Base-by-base conservation (phyloP, 2,329 filamentous ascomycete species). In the Ophiostoma perfectum region DNA sequence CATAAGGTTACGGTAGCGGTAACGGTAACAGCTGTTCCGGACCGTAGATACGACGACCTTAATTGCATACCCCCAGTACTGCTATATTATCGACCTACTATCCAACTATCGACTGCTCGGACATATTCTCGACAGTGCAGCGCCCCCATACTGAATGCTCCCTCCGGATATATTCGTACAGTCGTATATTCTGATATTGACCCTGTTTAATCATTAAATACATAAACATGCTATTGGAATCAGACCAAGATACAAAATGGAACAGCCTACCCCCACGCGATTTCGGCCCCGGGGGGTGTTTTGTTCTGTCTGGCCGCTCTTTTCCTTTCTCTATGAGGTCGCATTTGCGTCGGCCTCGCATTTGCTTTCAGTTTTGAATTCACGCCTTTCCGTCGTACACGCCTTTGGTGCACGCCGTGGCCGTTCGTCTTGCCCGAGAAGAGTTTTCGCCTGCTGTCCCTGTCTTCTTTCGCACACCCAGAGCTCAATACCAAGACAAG, bases 1-100 rank as follows among this genome's bases (percentile, higher is more conserved):
- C 49, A 55, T 55, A 9, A 55, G 49, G 49, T 18, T 36, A 55
- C 18, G 49, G 49, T 36, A 55, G 27, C 49, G 49, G 49, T 18
- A 11, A 55, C 18, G 49, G 49, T 36, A 55, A 55, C 49, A 55
- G 49, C 49, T 55, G 49, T 55, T 55, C 49, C 49, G 49, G 49
- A 55, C 49, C 18, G n/a, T 55, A 36, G 18, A 55, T 55, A 55
- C 49, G 49, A 27, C 49, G 18, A 55, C 27, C 27, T 27, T 55
- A 55, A 18, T 55, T 27, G 8, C 8, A 47, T n/a, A 18, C 18
- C 27, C 49, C 27, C 49, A n/a, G 27, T 55, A 55, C 49, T 27
- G 27, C 27, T 27, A 27, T 27, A 27, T 27, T 27, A 27, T 27
- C 27, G 27, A 27, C 27, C 27, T 27, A 27, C 27, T 27, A 27